Percentiles rank a stretch among this genome's conserved stretches.
Evolutionary conservation across 169 alveolate genomes (phyloP).

Genomic region (Plasmodium vinckei): DNA sequence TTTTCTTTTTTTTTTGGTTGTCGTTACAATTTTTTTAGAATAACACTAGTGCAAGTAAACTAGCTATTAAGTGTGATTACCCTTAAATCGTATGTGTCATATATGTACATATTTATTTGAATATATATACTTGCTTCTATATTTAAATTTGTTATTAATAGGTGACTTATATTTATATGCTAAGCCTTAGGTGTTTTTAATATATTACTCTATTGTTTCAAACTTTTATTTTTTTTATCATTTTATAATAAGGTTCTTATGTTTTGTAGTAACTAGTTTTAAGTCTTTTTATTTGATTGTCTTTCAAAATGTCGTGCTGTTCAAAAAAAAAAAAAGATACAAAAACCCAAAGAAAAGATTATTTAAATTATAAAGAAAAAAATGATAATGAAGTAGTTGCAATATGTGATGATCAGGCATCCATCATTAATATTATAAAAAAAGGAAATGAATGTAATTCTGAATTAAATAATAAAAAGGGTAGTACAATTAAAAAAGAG

Average conservation of each 20-base stretch:
- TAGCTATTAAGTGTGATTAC: no score
- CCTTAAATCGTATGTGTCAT: no score
- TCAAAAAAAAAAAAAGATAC: constrained; percentile 40
- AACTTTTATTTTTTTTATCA: background rate
- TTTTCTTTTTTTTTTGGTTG: no score
- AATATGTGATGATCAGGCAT: constrained; percentile 19
- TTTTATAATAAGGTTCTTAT: background rate
- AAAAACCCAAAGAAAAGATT: background rate
- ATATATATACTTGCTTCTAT: no score
- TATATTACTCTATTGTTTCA: no score
- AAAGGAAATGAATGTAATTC: constrained; percentile 29
- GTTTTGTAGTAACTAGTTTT: no score
- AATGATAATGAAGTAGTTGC: constrained; percentile 48
- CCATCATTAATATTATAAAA: constrained; percentile 45
- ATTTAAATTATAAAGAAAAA: background rate
- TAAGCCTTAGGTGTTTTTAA: no score
- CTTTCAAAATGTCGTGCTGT: constrained; percentile 65
- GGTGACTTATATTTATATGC: no score
- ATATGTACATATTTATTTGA: no score
- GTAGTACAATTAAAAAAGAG: constrained; percentile 1
- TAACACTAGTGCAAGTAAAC: no score
- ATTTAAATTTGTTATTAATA: no score
- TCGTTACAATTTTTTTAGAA: no score
- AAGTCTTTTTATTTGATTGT: background rate
- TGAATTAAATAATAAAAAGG: constrained; percentile 10